phyloP scores from a whole-genome alignment of 352 stramenopile species.

The Pythium dissotocum region DNA sequence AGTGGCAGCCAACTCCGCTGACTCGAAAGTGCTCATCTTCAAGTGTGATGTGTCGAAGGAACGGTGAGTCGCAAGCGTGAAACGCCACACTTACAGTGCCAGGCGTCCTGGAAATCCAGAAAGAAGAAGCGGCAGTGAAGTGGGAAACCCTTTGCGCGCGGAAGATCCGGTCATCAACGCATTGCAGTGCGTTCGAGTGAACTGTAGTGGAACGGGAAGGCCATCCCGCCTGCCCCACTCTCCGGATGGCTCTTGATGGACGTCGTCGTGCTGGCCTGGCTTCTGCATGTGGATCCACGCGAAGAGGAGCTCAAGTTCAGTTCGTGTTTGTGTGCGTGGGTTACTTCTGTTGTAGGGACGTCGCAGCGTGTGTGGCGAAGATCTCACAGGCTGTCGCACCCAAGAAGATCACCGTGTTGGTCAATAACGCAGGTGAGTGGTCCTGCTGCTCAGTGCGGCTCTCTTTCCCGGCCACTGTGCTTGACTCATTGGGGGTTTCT shows the following conservation, averaged over 20 bases:
- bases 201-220: neutral
- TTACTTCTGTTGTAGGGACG: slow-evolving; percentile 22
- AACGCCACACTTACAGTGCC: neutral
- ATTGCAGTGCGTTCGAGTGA: neutral
- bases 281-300: neutral
- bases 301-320: neutral
- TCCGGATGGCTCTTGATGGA: slow-evolving; percentile 5
- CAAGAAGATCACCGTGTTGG: slow-evolving; percentile 28
- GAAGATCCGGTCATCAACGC: slow-evolving; percentile 7
- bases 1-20: neutral
- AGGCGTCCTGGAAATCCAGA: neutral
- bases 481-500: neutral
- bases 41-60: slow-evolving; percentile 70
- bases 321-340: neutral
- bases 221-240: neutral
- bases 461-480: neutral
- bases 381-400: slow-evolving; percentile 19
- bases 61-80: slow-evolving; percentile 31
- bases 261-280: neutral
- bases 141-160: neutral
- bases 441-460: neutral
- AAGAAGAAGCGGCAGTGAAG: neutral
- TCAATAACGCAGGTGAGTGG: slow-evolving; percentile 36
- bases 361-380: slow-evolving; percentile 16
- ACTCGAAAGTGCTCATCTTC: slow-evolving; percentile 35